A percentile compares a stretch with the other conserved stretches of the same genome.
phyloP scores from a whole-genome alignment of 2,329 filamentous ascomycete species.

The Hirsutella rhossiliensis region DNA sequence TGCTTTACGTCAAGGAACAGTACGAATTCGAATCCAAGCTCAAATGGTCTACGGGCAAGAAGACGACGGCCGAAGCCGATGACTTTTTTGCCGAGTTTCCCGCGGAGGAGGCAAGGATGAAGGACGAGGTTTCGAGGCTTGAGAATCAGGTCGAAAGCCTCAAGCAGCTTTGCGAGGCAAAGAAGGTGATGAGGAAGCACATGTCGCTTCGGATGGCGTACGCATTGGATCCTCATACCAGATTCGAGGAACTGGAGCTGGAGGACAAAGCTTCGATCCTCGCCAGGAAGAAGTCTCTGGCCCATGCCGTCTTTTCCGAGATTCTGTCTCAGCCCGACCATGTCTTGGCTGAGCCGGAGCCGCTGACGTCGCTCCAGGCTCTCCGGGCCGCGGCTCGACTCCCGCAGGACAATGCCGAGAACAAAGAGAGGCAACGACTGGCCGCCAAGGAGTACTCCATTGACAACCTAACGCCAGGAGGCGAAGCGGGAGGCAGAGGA shows the following conservation, averaged over 20 bases:
- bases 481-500: slow-evolving; percentile 22
- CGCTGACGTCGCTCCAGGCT: slow-evolving; percentile 27
- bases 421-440: slow-evolving; percentile 21
- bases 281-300: slow-evolving; percentile 15
- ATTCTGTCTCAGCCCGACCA: slow-evolving; percentile 38
- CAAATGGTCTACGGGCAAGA: slow-evolving; percentile 14
- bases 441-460: slow-evolving; percentile 38
- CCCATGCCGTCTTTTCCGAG: slow-evolving; percentile 28
- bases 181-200: slow-evolving; percentile 29
- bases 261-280: slow-evolving; percentile 14
- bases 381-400: slow-evolving; percentile 25
- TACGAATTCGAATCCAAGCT: slow-evolving; percentile 24
- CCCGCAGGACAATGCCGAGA: slow-evolving; percentile 21
- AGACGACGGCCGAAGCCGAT: slow-evolving; percentile 23
- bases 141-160: slow-evolving; percentile 22
- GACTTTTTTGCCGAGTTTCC: slow-evolving; percentile 33
- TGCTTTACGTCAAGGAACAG: slow-evolving; percentile 25
- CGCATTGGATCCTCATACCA: slow-evolving; percentile 22
- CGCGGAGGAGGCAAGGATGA: slow-evolving; percentile 19
- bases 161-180: slow-evolving; percentile 26
- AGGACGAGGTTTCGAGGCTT: slow-evolving; percentile 18
- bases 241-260: slow-evolving; percentile 30
- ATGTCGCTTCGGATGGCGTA: slow-evolving; percentile 25
- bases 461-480: slow-evolving; percentile 25
- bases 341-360: slow-evolving; percentile 22